A percentile compares a stretch with the other conserved stretches of the same genome.
These are phyloP conservation scores for Boletus coccyginus DNA, from an alignment of 768 basidiomycete genomes.

Conservation along the genomic window DNA sequence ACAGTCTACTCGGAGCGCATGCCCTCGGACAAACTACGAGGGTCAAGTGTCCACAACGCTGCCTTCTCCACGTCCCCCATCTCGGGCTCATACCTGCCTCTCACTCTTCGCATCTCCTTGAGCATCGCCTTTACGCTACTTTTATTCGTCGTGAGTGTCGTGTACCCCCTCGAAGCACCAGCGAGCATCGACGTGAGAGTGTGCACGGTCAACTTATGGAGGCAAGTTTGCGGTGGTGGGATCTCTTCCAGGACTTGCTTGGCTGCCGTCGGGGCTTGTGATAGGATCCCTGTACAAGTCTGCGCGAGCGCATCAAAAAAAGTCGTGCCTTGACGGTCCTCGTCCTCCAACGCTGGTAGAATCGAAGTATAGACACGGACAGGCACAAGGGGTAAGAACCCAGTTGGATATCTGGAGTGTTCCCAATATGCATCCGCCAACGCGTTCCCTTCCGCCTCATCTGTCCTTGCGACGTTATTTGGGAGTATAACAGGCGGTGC, in stretches of 20 bases:
- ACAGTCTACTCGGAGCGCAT: conserved; percentile 8
- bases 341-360: conserved; percentile 8
- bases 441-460: neutral
- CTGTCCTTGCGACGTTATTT: neutral
- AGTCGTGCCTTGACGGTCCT: neutral
- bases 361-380: conserved; percentile 48
- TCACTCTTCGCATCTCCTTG: conserved; percentile 51
- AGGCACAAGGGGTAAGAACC: conserved; percentile 58
- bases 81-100: conserved; percentile 12
- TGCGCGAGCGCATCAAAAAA: conserved; percentile 50
- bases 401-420: conserved; percentile 52
- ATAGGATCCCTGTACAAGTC: conserved; percentile 56
- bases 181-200: conserved; percentile 72
- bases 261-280: neutral
- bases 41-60: conserved; percentile 75
- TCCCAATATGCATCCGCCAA: conserved; percentile 55
- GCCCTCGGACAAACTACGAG: conserved; percentile 49
- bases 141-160: conserved; percentile 85
- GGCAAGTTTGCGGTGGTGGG: conserved; percentile 52
- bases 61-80: conserved; percentile 25
- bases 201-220: conserved; percentile 67
- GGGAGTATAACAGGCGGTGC: conserved; percentile 4
- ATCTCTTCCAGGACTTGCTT: conserved; percentile 35
- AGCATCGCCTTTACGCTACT: conserved; percentile 75
- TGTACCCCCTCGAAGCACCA: conserved; percentile 71